These are phyloP conservation scores for Podila clonocystis DNA, from an alignment of 192 early-diverging fungal species.

Conservation along the genomic window DNA sequence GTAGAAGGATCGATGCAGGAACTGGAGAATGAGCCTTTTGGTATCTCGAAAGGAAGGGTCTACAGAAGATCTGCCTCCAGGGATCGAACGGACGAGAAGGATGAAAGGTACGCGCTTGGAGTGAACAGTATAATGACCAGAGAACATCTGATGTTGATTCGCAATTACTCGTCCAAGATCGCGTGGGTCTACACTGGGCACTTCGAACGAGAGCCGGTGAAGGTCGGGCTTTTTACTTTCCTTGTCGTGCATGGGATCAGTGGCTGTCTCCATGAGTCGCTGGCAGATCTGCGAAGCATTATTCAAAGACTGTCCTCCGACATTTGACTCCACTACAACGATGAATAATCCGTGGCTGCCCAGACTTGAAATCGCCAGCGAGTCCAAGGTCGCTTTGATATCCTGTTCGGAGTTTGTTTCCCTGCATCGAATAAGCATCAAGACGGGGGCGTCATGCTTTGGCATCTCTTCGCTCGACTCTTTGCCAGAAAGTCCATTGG, in stretches of 20 bases:
- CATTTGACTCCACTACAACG: constrained; percentile 87
- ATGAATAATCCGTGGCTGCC: constrained; percentile 84
- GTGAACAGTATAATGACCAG: not conserved
- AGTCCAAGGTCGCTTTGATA: constrained; percentile 84
- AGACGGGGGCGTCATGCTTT: constrained; percentile 18
- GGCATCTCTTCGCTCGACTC: not conserved
- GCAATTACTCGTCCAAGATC: constrained; percentile 77
- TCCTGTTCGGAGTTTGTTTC: constrained; percentile 80
- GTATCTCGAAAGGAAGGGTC: constrained; percentile 65
- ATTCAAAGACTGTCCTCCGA: constrained; percentile 56
- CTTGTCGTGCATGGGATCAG: not conserved
- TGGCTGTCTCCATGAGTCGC: constrained; percentile 2
- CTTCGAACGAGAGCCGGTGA: not conserved
- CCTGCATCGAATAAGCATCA: constrained; percentile 89
- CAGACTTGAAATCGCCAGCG: constrained; percentile 78
- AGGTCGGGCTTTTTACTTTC: not conserved
- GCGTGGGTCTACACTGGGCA: constrained; percentile 61
- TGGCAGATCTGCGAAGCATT: constrained; percentile 13
- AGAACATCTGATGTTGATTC: constrained; percentile 52
- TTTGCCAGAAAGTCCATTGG: constrained; percentile 1
- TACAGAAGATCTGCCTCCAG: constrained; percentile 74
- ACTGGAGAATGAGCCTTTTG: constrained; percentile 92
- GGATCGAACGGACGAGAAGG: constrained; percentile 64
- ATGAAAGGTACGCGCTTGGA: constrained; percentile 58
- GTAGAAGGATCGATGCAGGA: constrained; percentile 76